Base-by-base conservation (phyloP, 140 eudicot species). In the Erigeron philadelphicus region DNA sequence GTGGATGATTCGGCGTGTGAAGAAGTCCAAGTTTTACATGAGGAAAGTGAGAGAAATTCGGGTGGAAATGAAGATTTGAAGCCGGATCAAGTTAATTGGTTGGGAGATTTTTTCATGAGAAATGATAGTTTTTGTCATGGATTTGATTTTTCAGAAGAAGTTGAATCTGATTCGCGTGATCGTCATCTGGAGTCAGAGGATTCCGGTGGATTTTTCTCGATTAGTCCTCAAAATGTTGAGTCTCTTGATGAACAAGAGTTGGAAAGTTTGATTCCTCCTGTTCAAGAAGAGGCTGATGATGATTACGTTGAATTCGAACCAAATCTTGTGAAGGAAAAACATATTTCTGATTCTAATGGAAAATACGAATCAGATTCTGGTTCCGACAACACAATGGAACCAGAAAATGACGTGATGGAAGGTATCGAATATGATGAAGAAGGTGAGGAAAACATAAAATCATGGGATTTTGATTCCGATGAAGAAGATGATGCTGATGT, bases 401-500 rank as follows among this genome's bases (percentile, higher is more conserved):
- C 64, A 21, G 64, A 70, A 50, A 70, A 40, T 64, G 68, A 59
- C 46, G 11, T 0, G 21, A 49, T 58, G 40, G 25, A 43, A 56
- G 31, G 23, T 52, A 49, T 4, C 47, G 35, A 56, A 44, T 6
- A 8, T 49, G 61, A 57, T 64, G 64, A 18, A 31, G 4, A 41
- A 46, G 11, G n/a, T 42, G 17, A 73, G 16, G 44, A 65, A 40
- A 19, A 55, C 9, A 9, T 17, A 19, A 71, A 31, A 9, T 47
- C 60, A 16, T 77, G 66, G 84, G 84, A 74, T 9, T 81, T 68
- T 25, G 86, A 83, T 75, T 76, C 67, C 0, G 80, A 81, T 7
- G 92, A 74, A 11, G 89, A 87, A 31, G 85, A 76, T 15, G 87
- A 74, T 7, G 67, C 9, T 4, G 98, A 92, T 78, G 72, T 82